phyloP scores from a whole-genome alignment of 495 filamentous ascomycete genomes.

The Apodospora peruviana region DNA sequence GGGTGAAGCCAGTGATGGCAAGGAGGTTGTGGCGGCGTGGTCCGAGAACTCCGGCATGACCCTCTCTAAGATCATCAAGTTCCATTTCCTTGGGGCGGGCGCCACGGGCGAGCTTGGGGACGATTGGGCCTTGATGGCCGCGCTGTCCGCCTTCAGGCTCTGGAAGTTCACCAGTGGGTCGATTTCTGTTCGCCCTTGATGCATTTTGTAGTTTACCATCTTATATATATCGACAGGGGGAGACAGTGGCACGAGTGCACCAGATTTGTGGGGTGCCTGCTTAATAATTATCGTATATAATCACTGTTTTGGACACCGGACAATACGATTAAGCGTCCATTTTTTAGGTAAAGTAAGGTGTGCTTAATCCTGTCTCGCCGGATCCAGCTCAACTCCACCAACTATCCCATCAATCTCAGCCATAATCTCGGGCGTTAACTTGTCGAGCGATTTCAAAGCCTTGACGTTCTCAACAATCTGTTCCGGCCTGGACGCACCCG shows the following conservation, averaged over 20 bases:
- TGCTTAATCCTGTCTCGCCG: slow-evolving; percentile 21
- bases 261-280: too few relatives aligned
- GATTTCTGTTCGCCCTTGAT: not conserved
- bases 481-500: slow-evolving; percentile 61
- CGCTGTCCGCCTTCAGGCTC: not conserved
- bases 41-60: not conserved
- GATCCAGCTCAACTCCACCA: slow-evolving; percentile 20
- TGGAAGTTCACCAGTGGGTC: not conserved
- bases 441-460: slow-evolving; percentile 52
- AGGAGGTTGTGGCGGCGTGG: not conserved
- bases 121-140: not conserved
- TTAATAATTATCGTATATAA: too few relatives aligned
- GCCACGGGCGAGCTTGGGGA: not conserved
- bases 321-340: too few relatives aligned
- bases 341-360: too few relatives aligned
- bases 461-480: slow-evolving; percentile 63
- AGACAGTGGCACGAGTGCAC: too few relatives aligned
- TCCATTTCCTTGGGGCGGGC: not conserved
- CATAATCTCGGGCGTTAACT: slow-evolving; percentile 60
- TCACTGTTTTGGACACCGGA: too few relatives aligned
- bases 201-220: too few relatives aligned
- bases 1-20: not conserved
- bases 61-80: not conserved
- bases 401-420: slow-evolving; percentile 57
- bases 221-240: too few relatives aligned